Base-by-base conservation (phyloP, 176 grass and related monocot genomes). In the Bonia amplexicaulis region DNA sequence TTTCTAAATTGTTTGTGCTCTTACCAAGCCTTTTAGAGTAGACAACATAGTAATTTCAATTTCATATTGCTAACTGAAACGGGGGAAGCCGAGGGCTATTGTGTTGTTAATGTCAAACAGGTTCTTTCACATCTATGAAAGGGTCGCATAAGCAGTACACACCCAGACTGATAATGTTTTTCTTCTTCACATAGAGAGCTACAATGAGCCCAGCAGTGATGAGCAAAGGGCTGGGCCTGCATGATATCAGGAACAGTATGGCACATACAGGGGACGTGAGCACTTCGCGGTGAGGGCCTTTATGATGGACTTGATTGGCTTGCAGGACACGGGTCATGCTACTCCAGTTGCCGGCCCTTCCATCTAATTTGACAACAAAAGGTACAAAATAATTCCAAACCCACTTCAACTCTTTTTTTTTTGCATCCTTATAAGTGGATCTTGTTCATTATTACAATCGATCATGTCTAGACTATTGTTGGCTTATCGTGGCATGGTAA, bases 241-340 rank as follows among this genome's bases (percentile, higher is more conserved):
- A 93, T 25, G 89, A 86, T 35, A 85, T 99, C 20, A 94, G 74
- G 80, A 92, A 92, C 71, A 87, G 90, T 81, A 84, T 96, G 96
- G 93, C 96, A 96, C 42, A 94, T 96, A 75, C 93, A 99, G 78
- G 96, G 90, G 44, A 95, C 90, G 1, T 99, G 96, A 1, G 96
- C 96, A 31, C 87, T 96, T 9, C 87, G 72, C 8, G 93, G 93
- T 37, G 96, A 96, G 83, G 93, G 96, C 31, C 85, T 99, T n/a
- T 96, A 99, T 0, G 93, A 99, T 3, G 96, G 96, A 1, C 87
- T 99, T n/a, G 96, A 94, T 42, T 99, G 93, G 96, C 87, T 99
- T 6, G 73, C 92, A 93, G 75, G 84, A 86, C 5, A 79, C 89
- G 0, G 90, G 92, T 6, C 90, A 83, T 40, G 87, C 87, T 19